Evolutionary conservation across 1,284 basidiomycete genomes (phyloP).

Genomic region (Moniliella sp.): DNA sequence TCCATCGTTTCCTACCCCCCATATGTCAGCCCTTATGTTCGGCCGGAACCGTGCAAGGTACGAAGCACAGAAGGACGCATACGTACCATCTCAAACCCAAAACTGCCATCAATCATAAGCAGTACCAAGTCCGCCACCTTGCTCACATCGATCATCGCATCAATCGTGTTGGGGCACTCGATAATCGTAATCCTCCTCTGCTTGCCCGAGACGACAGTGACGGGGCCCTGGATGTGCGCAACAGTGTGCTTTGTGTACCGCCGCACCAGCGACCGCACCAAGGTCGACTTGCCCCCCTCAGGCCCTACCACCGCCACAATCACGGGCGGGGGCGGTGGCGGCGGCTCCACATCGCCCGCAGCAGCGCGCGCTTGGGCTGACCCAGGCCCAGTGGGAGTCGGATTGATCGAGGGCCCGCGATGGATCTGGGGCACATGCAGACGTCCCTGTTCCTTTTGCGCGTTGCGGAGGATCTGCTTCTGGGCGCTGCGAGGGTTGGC

Average conservation of each 20-base stretch:
- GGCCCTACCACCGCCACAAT: conserved; percentile 92
- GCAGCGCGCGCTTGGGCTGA: not conserved
- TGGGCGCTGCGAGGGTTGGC: conserved; percentile 38
- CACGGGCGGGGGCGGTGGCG: conserved; percentile 56
- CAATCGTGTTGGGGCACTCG: conserved; percentile 91
- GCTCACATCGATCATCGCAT: conserved; percentile 90
- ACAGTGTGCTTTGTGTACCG: conserved; percentile 86
- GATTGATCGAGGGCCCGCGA: conserved; percentile 41
- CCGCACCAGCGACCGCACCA: conserved; percentile 73
- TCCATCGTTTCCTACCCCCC: conserved; percentile 99
- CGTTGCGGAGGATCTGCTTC: conserved; percentile 65
- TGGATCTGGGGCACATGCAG: conserved; percentile 89
- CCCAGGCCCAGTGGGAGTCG: too few relatives aligned
- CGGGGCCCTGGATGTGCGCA: conserved; percentile 69
- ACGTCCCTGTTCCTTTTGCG: conserved; percentile 76
- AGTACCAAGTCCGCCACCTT: conserved; percentile 89
- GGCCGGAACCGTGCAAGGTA: not conserved
- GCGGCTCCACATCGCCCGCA: not conserved
- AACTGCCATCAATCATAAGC: conserved; percentile 90
- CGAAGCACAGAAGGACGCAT: not conserved
- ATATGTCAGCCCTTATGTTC: not conserved
- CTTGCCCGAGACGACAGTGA: conserved; percentile 82
- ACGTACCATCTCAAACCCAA: conserved; percentile 89
- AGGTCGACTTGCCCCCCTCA: conserved; percentile 83
- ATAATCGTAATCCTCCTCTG: conserved; percentile 76